These are phyloP conservation scores for Clarkia xantiana DNA, from an alignment of 345 rosid genomes.

Conservation along the genomic window DNA sequence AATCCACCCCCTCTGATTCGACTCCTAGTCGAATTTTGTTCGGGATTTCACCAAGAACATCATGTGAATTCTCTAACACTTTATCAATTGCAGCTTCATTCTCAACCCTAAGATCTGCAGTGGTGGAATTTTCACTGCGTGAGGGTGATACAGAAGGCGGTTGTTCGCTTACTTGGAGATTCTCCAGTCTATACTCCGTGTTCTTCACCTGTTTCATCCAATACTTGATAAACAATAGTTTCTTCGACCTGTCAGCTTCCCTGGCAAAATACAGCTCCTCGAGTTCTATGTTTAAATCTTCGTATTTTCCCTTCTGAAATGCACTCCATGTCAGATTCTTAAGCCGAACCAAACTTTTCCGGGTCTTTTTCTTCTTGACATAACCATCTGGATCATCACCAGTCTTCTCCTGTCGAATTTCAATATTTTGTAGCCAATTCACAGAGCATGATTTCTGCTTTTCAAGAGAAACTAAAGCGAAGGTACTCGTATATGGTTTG, in stretches of 20 bases:
- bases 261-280: constrained; percentile 47
- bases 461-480: constrained; percentile 36
- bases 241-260: constrained; percentile 44
- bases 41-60: constrained; percentile 43
- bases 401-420: constrained; percentile 5
- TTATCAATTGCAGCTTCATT: constrained; percentile 32
- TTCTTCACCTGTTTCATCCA: constrained; percentile 76
- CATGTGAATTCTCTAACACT: constrained; percentile 35
- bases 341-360: constrained; percentile 18
- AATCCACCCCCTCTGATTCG: constrained; percentile 58
- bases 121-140: constrained; percentile 43
- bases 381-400: constrained; percentile 8
- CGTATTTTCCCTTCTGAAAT: constrained; percentile 40
- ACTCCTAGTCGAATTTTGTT: constrained; percentile 57
- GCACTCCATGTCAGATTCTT: constrained; percentile 41
- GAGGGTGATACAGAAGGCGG: constrained; percentile 35
- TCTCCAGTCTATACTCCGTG: constrained; percentile 17
- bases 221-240: constrained; percentile 71
- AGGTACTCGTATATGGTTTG: constrained; percentile 63
- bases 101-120: constrained; percentile 38
- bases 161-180: constrained; percentile 36
- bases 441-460: constrained; percentile 13
- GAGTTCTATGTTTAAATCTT: constrained; percentile 31
- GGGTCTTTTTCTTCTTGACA: constrained; percentile 27
- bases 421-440: constrained; percentile 4